Percentiles rank a stretch among this genome's conserved stretches.
Evolutionary conservation across 345 rosid genomes (phyloP).

Genomic region (Salix purpurea): DNA sequence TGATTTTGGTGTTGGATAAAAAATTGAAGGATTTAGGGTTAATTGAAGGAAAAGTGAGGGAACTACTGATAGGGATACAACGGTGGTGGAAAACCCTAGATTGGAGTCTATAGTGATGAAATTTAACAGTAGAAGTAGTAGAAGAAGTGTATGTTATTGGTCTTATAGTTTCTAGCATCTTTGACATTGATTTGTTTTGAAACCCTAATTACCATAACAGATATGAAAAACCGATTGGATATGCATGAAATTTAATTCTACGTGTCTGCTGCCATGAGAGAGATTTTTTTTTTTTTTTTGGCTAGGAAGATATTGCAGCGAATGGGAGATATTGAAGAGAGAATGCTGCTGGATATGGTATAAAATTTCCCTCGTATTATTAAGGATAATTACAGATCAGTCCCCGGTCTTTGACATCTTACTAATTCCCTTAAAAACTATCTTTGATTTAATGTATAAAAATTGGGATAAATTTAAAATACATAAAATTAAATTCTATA

Average conservation of each 20-base stretch:
- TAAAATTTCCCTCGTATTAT: background rate
- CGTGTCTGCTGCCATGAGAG: background rate
- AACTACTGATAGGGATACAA: conserved; percentile 14
- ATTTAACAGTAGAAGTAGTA: background rate
- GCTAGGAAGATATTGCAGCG: background rate
- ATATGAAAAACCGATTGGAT: background rate
- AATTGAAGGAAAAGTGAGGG: conserved; percentile 22
- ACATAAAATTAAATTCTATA: too few relatives aligned
- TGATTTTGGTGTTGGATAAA: conserved; percentile 28
- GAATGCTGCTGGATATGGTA: background rate
- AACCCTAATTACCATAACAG: conserved; percentile 34
- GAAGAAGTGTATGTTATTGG: conserved; percentile 28
- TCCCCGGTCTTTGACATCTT: background rate
- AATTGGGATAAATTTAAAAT: too few relatives aligned
- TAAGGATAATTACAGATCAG: background rate
- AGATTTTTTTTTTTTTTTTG: background rate
- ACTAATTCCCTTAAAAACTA: background rate
- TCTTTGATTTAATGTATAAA: background rate
- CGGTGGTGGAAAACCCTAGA: conserved; percentile 42
- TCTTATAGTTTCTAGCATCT: conserved; percentile 36
- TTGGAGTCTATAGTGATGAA: conserved; percentile 13
- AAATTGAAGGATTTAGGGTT: conserved; percentile 8
- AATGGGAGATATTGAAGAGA: background rate
- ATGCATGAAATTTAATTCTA: background rate
- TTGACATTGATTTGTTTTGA: conserved; percentile 25